phyloP scores from a whole-genome alignment of 202 grass and related monocot genomes.

The Setaria viridis region DNA sequence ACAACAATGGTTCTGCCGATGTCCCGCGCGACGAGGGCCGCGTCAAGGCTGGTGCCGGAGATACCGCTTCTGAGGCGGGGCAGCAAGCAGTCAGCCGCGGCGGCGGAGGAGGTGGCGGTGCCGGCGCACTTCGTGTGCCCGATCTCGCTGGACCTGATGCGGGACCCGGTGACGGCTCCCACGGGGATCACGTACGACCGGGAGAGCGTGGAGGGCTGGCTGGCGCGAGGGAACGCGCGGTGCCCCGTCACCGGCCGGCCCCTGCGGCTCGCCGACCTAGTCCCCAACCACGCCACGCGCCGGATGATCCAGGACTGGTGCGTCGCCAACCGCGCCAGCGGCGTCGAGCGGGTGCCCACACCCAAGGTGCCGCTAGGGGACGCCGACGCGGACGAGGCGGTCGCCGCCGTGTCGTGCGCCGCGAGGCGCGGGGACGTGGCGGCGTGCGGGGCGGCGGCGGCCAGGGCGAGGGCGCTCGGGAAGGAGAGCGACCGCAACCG shows the following conservation, averaged over 20 bases:
- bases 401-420: slow-evolving; percentile 39
- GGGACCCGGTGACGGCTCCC: slow-evolving; percentile 72
- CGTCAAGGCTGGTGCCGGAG: slow-evolving; percentile 27
- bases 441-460: slow-evolving; percentile 32
- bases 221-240: slow-evolving; percentile 46
- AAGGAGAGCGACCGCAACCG: slow-evolving; percentile 81
- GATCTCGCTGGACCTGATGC: slow-evolving; percentile 88
- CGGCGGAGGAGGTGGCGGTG: slow-evolving; percentile 27
- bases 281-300: slow-evolving; percentile 77
- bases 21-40: slow-evolving; percentile 39
- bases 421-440: slow-evolving; percentile 47
- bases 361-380: slow-evolving; percentile 59
- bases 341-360: slow-evolving; percentile 68
- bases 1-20: slow-evolving; percentile 40
- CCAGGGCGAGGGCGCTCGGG: slow-evolving; percentile 44
- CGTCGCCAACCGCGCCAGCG: slow-evolving; percentile 57
- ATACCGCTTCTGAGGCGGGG: slow-evolving; percentile 50
- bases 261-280: slow-evolving; percentile 50
- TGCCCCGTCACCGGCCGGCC: slow-evolving; percentile 73
- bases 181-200: slow-evolving; percentile 90
- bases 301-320: slow-evolving; percentile 91
- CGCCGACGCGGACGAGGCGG: slow-evolving; percentile 46
- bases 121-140: slow-evolving; percentile 84
- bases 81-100: not conserved
- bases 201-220: slow-evolving; percentile 77